These are phyloP conservation scores for Gamsiella multidivaricata DNA, from an alignment of 192 early-diverging fungal species.

Conservation along the genomic window DNA sequence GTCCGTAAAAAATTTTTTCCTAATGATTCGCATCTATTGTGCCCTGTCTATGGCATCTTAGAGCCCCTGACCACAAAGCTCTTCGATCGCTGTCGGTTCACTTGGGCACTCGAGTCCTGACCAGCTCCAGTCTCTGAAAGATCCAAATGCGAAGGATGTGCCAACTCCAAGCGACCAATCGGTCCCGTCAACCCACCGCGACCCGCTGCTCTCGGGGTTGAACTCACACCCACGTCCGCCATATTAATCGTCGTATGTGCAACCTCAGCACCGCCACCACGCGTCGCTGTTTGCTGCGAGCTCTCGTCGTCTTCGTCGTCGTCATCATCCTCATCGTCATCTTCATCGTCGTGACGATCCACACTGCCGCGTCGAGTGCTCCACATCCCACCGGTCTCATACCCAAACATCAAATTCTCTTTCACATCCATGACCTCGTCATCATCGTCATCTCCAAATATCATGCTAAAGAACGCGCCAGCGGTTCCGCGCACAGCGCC, in stretches of 20 bases:
- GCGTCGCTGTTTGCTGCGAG: neutral
- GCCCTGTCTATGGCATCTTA: neutral
- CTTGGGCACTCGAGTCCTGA: neutral
- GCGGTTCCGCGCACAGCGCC: conserved; percentile 11
- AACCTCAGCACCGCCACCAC: neutral
- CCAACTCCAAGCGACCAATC: conserved; percentile 8
- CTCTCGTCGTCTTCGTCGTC: conserved; percentile 16
- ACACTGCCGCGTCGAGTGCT: conserved; percentile 25
- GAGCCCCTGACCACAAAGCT: neutral
- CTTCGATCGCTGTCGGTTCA: neutral
- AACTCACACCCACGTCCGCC: neutral
- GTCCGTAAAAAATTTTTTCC: neutral
- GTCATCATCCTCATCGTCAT: conserved; percentile 45
- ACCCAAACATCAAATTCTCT: conserved; percentile 45
- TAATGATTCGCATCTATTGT: neutral
- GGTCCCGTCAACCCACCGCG: neutral
- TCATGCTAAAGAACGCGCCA: conserved; percentile 52
- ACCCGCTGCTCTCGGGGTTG: neutral
- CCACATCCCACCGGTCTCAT: conserved; percentile 51
- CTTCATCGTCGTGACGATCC: conserved; percentile 39
- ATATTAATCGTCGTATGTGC: conserved; percentile 9
- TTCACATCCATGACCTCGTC: conserved; percentile 28
- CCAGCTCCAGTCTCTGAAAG: neutral
- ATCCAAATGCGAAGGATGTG: conserved; percentile 44
- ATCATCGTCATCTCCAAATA: conserved; percentile 45